Percentiles rank a stretch among this genome's conserved stretches.
These are phyloP conservation scores for Starmera dryadoides DNA, from an alignment of 805 yeast genomes.

Conservation along the genomic window DNA sequence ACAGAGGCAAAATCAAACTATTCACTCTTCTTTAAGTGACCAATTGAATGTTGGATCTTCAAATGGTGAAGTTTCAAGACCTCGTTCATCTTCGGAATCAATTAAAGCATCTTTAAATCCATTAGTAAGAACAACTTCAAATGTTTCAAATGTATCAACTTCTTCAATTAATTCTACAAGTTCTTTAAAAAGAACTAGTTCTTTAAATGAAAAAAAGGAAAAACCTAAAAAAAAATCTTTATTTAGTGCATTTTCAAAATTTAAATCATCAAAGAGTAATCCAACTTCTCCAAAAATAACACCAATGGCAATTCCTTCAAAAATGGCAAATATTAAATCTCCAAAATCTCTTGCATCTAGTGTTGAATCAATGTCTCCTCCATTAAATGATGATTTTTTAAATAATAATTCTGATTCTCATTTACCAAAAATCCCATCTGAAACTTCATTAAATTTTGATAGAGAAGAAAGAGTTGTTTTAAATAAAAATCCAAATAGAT, in stretches of 20 bases:
- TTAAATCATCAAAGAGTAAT: slow-evolving; percentile 2
- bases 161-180: not conserved
- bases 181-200: not conserved
- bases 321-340: not conserved
- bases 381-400: not conserved
- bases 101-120: not conserved
- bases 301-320: not conserved
- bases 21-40: not conserved
- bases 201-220: not conserved
- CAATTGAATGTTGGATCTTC: slow-evolving; percentile 1
- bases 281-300: not conserved
- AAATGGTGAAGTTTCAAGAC: slow-evolving; percentile 15
- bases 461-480: slow-evolving; percentile 28
- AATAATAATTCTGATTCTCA: not conserved
- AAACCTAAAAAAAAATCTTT: slow-evolving; percentile 8
- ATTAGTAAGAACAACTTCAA: slow-evolving; percentile 1
- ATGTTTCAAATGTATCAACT: not conserved
- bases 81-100: slow-evolving; percentile 19
- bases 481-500: slow-evolving; percentile 37
- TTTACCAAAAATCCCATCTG: slow-evolving; percentile 1
- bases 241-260: slow-evolving; percentile 12
- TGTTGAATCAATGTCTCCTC: not conserved
- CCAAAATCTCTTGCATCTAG: slow-evolving; percentile 1
- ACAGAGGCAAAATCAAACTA: not conserved
- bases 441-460: not conserved